Evolutionary conservation across 352 stramenopile species (phyloP), one percentile per base, ranked within the genome.

Genomic region (Pythium guiyangense): DNA sequence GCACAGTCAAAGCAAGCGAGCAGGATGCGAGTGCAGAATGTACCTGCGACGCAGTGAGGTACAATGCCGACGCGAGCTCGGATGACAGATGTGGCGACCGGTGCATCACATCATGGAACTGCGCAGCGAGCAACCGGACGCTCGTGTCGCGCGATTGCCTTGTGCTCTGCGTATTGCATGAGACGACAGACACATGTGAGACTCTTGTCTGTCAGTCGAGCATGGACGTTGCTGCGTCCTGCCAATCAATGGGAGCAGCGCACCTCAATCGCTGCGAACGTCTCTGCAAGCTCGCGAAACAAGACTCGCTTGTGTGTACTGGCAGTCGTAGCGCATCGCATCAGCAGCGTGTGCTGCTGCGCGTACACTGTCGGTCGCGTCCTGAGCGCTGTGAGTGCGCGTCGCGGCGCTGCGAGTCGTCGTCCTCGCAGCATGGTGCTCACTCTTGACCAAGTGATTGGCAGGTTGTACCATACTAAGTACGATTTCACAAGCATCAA

Each of bases 21-120:
- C 3, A 12, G 14, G 31, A 37, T 12, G 31, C 0, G 31, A 14
- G 31, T 10, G 31, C 31, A 10, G 17, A 26, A 14, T 20, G 2
- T 45, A 79, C 71, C 68, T 80, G 71, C 18, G 79, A 84, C 17
- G 79, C 71, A 9, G 80, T 84, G 56, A 94, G 77, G 48, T 84
- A 84, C 40, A 94, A 71, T 27, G 79, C 84, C 31, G 74, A 72
- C 4, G 74, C 57, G 27, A 93, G 66, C 17, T 68, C 63, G 6
- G 52, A 46, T 1, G 73, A 51, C 4, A 40, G 50, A 4, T 31
- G 40, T 4, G 67, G 77, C 35, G 70, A 62, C 10, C 66, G 59
- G 14, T 62, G 57, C 59, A 83, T 35, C 50, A 85, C 54, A 42
- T 57, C 55, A 6, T 71, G 70, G 47, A 87, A 86, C 8, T 53